phyloP scores from a whole-genome alignment of 495 filamentous ascomycete species.

The Annulohypoxylon bovei region DNA sequence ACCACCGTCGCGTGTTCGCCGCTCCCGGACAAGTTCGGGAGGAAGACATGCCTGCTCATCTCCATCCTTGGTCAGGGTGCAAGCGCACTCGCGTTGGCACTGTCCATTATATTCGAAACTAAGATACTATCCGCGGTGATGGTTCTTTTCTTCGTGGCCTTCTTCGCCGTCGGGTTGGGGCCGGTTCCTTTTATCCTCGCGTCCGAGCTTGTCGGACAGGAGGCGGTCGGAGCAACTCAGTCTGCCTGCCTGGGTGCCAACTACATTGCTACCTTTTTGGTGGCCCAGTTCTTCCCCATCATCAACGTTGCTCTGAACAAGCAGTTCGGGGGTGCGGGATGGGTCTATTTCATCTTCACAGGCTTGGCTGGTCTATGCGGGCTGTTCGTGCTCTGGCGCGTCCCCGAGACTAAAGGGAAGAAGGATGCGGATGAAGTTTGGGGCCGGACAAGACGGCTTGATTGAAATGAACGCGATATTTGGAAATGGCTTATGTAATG shows the following conservation, averaged over 20 bases:
- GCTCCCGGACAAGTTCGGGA: constrained; percentile 84
- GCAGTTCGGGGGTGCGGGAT: constrained; percentile 71
- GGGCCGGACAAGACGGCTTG: constrained; percentile 70
- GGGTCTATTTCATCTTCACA: constrained; percentile 89
- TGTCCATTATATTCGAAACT: constrained; percentile 75
- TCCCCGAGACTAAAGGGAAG: constrained; percentile 89
- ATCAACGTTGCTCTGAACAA: constrained; percentile 74
- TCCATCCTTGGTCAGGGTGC: constrained; percentile 86
- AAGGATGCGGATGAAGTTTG: constrained; percentile 86
- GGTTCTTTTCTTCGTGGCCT: constrained; percentile 83
- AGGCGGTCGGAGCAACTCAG: constrained; percentile 90
- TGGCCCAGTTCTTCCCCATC: constrained; percentile 93
- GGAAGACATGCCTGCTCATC: constrained; percentile 81
- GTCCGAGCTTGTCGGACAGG: constrained; percentile 84
- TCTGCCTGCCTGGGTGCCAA: constrained; percentile 84
- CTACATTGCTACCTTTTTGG: constrained; percentile 89
- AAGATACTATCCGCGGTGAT: constrained; percentile 80
- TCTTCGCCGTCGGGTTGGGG: constrained; percentile 90
- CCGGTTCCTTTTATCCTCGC: constrained; percentile 95
- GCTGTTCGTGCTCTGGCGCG: constrained; percentile 70
- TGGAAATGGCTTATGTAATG: background rate
- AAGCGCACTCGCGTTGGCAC: constrained; percentile 75
- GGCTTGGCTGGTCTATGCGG: constrained; percentile 72
- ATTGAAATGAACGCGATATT: constrained; percentile 45
- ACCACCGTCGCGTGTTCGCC: constrained; percentile 83